Percentiles rank a stretch among this genome's conserved stretches.
Evolutionary conservation across 2,329 filamentous ascomycete genomes (phyloP).

Genomic region (Claviceps quebecensis): DNA sequence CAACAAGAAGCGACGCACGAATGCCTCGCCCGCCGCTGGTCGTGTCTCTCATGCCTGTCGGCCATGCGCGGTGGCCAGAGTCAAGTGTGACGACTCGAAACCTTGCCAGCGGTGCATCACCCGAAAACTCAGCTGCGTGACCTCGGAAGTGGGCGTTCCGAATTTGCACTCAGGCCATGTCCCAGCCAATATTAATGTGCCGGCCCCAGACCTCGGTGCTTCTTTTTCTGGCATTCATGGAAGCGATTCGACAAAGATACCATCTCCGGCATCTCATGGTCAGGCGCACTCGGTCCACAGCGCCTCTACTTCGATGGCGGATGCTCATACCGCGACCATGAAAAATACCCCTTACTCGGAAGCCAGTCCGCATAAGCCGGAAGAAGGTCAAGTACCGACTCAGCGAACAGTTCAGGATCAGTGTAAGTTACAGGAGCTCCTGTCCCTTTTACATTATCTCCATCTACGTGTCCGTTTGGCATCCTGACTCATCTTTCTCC

Average conservation of each 20-base stretch:
- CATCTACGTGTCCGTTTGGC: neutral
- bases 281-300: slow-evolving; percentile 7
- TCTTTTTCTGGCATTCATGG: neutral
- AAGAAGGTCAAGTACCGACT: slow-evolving; percentile 21
- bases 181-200: slow-evolving; percentile 21
- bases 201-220: slow-evolving; percentile 6
- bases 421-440: slow-evolving; percentile 8
- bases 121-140: slow-evolving; percentile 31
- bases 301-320: slow-evolving; percentile 8
- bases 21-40: slow-evolving; percentile 28
- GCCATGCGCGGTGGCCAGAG: slow-evolving; percentile 35
- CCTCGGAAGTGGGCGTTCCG: slow-evolving; percentile 22
- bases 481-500: neutral
- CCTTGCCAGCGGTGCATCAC: slow-evolving; percentile 37
- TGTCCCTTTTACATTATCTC: neutral
- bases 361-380: slow-evolving; percentile 13
- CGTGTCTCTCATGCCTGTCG: slow-evolving; percentile 40
- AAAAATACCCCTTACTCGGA: slow-evolving; percentile 15
- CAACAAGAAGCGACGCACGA: slow-evolving; percentile 33
- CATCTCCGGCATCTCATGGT: slow-evolving; percentile 10
- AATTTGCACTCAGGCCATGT: slow-evolving; percentile 28
- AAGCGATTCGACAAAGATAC: slow-evolving; percentile 7
- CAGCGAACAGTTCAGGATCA: slow-evolving; percentile 20
- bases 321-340: slow-evolving; percentile 6
- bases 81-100: slow-evolving; percentile 42